Evolutionary conservation across 2,329 filamentous ascomycete species (phyloP), one percentile per base, ranked within the genome.

Genomic region (Fusarium sp.): DNA sequence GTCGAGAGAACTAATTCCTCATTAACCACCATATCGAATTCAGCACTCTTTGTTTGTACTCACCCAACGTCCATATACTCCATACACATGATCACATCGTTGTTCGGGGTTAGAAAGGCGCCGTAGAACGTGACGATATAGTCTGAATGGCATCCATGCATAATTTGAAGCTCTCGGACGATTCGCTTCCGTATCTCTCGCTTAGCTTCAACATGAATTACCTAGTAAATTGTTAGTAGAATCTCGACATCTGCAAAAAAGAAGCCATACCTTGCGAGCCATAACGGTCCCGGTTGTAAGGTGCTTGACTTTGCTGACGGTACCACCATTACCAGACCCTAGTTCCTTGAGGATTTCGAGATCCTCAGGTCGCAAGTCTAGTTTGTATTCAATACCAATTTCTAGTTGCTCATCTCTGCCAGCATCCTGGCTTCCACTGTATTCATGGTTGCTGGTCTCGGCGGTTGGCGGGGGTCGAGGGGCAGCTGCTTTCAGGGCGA

Each of bases 1-100:
- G 81, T 99, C 96, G 52, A 99, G 89, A 28, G 96, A 92, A 53
- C 96, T 98, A 78, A 68, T 65, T 43, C 9, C 8, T 28, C 21
- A 45, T 75, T 51, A 75, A 62, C 25, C 19, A n/a, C 25, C 30
- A 34, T 25, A 14, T 31, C 7, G 4, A 25, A 13, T 19, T 16
- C 6, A 11, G 30, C 31, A 26, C 6, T 37, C 19, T 41, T n/a
- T 25, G 12, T 31, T 26, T 52, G 34, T 52, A 84, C 93, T 81
- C 87, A 98, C 96, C 96, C 96, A 79, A 95, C 93, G 81, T 99
- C 96, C 93, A 97, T 97, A 79, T 99, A 98, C 80, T 99, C 96
- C 96, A 99, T 99, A 81, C 96, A 99, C 91, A 99, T 95, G 74
- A 98, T 97, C 62, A 99, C 97, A 82, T 99, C 96, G 78, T 97